phyloP scores from a whole-genome alignment of 768 basidiomycete genomes.

The Glaciozyma martinii region DNA sequence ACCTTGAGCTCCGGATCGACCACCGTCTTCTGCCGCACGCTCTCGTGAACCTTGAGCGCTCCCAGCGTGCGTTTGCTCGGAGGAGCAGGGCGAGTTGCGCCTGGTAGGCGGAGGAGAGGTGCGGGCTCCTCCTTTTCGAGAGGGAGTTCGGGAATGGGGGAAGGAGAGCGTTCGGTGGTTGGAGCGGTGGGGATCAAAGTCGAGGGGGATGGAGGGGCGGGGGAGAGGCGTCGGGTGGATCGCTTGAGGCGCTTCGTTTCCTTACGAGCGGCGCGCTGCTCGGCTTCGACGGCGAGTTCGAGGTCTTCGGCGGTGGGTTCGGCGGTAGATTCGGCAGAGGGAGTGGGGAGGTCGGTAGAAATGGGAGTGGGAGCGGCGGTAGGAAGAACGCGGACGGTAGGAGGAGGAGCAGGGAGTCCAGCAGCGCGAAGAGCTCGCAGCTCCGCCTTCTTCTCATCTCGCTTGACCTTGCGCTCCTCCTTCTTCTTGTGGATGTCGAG shows the following conservation, averaged over 20 bases:
- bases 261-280: constrained; percentile 4
- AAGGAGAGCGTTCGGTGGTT: neutral
- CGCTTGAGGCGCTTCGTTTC: constrained; percentile 16
- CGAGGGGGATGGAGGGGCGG: constrained; percentile 11
- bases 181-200: constrained; percentile 17
- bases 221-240: constrained; percentile 35
- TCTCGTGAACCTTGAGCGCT: constrained; percentile 68
- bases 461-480: constrained; percentile 21
- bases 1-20: constrained; percentile 51
- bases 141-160: constrained; percentile 5
- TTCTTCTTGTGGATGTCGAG: constrained; percentile 1
- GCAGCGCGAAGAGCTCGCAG: constrained; percentile 18
- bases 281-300: constrained; percentile 8
- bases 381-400: constrained; percentile 28
- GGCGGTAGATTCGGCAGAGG: neutral
- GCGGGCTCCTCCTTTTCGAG: constrained; percentile 24
- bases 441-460: constrained; percentile 32
- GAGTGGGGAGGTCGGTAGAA: constrained; percentile 11
- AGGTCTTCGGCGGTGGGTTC: constrained; percentile 17
- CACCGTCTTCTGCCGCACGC: constrained; percentile 59
- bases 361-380: constrained; percentile 21
- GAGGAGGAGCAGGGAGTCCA: constrained; percentile 12
- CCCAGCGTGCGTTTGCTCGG: constrained; percentile 64
- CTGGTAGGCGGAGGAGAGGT: constrained; percentile 59
- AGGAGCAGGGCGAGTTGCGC: constrained; percentile 56